Evolutionary conservation across 2,329 filamentous ascomycete genomes (phyloP), one percentile per base, ranked within the genome.

Genomic region (Pseudonectria buxi): DNA sequence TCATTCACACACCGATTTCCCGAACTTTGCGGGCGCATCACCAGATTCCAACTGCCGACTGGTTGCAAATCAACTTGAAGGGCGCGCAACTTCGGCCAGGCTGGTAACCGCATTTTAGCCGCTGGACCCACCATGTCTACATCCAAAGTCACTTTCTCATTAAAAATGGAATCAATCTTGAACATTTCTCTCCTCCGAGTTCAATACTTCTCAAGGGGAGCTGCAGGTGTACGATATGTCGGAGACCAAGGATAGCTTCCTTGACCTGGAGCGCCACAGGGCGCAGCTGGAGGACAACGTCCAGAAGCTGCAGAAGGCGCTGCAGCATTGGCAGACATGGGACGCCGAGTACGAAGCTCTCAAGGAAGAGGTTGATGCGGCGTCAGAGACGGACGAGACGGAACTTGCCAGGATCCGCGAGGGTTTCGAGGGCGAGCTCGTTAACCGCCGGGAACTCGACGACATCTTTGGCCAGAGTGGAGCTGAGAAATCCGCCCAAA

Each of bases 331-430:
- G 90, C 83, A 86, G 45, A 81, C 81, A 36, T 94, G 86, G 76
- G 89, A 94, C 57, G 78, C 84, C 31, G 90, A 96, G 58, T 96
- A 96, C 60, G 86, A 95, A 56, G 78, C 81, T 15, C 71, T 96
- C 43, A 88, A 85, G 56, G 86, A 94, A 57, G 86, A 94, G 52
- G 74, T 96, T 22, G 63, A 77, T 34, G 68, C 65, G 4, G 56
- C 81, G 16, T 58, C 69, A 28, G 63, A 67, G 33, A 60, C 73
- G 36, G 61, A 64, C 22, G 32, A 46, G 10, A 37, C 44, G 11
- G 72, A 78, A 18, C 71, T 88, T 18, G 64, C 72, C 7, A 63
- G 63, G 22, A 72, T 82, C 30, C 74, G 75, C 29, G 62, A 68
- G 25, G 67, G 71, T 10, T 81, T 82, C 45, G 70, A 78, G 28